phyloP scores from a whole-genome alignment of 176 grass and related monocot genomes.

The Thalia dealbata region DNA sequence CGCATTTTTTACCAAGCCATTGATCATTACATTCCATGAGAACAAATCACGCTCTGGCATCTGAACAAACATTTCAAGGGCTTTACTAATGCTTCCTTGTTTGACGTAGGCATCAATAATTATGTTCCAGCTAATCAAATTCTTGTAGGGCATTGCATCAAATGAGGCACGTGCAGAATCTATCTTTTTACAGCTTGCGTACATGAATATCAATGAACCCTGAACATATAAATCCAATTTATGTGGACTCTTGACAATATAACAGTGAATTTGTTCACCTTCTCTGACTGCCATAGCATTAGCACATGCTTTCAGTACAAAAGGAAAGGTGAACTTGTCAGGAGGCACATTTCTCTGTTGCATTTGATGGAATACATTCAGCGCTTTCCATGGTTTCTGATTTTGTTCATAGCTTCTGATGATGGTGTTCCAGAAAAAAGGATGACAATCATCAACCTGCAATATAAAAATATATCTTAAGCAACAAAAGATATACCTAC shows the following conservation, averaged over 20 bases:
- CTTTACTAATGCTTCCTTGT: not conserved
- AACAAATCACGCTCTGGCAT: slow-evolving; percentile 22
- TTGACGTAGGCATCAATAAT: slow-evolving; percentile 18
- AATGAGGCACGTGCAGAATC: slow-evolving; percentile 5
- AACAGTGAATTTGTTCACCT: slow-evolving; percentile 16
- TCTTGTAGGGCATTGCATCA: slow-evolving; percentile 19
- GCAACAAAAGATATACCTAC: not conserved
- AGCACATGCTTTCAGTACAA: slow-evolving; percentile 19
- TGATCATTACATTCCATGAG: slow-evolving; percentile 25
- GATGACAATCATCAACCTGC: slow-evolving; percentile 11
- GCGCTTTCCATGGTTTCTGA: slow-evolving; percentile 6
- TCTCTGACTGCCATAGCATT: slow-evolving; percentile 1
- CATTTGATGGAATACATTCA: slow-evolving; percentile 5
- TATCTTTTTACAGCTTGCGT: slow-evolving; percentile 7
- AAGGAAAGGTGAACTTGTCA: slow-evolving; percentile 27
- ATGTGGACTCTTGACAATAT: slow-evolving; percentile 1
- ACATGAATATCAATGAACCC: slow-evolving; percentile 22
- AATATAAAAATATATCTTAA: not conserved
- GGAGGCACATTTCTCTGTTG: not conserved
- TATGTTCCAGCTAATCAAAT: slow-evolving; percentile 24
- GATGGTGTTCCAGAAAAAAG: slow-evolving; percentile 19
- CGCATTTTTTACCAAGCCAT: slow-evolving; percentile 10
- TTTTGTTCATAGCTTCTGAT: slow-evolving; percentile 15
- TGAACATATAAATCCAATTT: slow-evolving; percentile 16
- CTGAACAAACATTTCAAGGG: slow-evolving; percentile 9